Conservation (phyloP, 306 rosid genomes). For the Fragaria vesca region DNA sequence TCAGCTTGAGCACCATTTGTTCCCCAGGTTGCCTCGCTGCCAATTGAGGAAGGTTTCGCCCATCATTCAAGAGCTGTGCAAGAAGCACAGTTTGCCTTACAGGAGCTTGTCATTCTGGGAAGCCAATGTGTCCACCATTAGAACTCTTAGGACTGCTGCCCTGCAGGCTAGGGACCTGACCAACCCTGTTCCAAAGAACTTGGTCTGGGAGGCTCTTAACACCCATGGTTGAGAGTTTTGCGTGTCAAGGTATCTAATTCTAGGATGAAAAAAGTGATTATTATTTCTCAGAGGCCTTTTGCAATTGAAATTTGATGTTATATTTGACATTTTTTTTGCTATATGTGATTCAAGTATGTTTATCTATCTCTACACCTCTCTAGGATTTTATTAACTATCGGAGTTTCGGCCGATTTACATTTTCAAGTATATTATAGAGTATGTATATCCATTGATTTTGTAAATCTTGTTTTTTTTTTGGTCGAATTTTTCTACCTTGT, state of each 20-base stretch:
- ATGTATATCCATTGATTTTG: conserved; percentile 2
- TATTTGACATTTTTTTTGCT: not conserved
- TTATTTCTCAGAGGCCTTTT: not conserved
- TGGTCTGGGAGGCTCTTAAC: conserved; percentile 54
- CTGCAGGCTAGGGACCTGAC: conserved; percentile 44
- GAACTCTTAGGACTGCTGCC: conserved; percentile 43
- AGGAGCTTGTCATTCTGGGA: conserved; percentile 47
- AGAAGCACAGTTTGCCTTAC: conserved; percentile 49
- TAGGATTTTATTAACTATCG: not conserved
- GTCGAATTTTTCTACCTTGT: not conserved
- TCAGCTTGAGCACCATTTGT: conserved; percentile 55
- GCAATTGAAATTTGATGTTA: not conserved
- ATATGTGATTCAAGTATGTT: not conserved
- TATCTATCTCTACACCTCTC: not conserved
- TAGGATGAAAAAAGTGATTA: conserved; percentile 10
- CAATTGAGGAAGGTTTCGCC: conserved; percentile 48
- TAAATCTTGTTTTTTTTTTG: not conserved
- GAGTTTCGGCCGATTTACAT: not conserved
- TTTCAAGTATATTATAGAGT: not conserved
- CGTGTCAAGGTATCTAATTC: conserved; percentile 1
- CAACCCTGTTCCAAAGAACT: conserved; percentile 41
- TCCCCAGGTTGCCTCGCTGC: conserved; percentile 45
- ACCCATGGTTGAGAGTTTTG: conserved; percentile 39
- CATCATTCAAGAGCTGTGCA: conserved; percentile 38
- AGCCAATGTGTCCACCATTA: conserved; percentile 41